Base-by-base conservation (phyloP, 805 yeast genomes). In the Lipomyces yamanashiensis region DNA sequence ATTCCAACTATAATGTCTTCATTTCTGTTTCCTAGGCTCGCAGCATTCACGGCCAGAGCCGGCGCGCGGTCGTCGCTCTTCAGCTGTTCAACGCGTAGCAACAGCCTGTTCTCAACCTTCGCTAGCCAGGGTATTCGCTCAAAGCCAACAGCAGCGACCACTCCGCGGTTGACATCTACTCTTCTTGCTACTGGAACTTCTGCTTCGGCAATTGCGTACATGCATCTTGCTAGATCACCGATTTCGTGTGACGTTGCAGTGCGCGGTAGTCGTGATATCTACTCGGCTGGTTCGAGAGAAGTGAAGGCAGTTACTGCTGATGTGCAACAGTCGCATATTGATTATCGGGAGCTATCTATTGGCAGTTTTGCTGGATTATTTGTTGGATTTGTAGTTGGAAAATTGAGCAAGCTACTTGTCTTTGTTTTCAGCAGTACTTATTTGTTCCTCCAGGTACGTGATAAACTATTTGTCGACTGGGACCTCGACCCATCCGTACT, bases 361-460 rank as follows among this genome's bases (percentile, higher is more conserved):
- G 89, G 89, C 0, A 82, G 86, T 0, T 74, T 85, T 69, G 77
- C 82, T 5, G 88, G 89, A 0, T 74, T 84, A 39, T 77, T 82
- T 58, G 70, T 81, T 58, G 89, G 89, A 0, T 73, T 82, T 8
- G 75, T 85, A 15, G 78, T 80, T 4, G 88, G 88, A 13, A 84
- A 84, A 70, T 76, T 85, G 63, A 79, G 84, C 57, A 75, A 82
- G 8, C 80, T 83, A n/a, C 74, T 85, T 51, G 81, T 84, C 54
- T 76, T 82, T 47, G 65, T 83, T 50, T 71, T 83, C 0, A 72
- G 84, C 23, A 74, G 83, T 2, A 64, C 75, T 48, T 81, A 76
- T 55, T 55, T 79, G 40, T 56, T 69, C 28, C 44, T 70, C 13
- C 71, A 70, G 62, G 69, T 62, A 37, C 51, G 67, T 45, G 21